Evolutionary conservation across 1,284 basidiomycete species (phyloP).

Genomic region (Albatrellus sp.): DNA sequence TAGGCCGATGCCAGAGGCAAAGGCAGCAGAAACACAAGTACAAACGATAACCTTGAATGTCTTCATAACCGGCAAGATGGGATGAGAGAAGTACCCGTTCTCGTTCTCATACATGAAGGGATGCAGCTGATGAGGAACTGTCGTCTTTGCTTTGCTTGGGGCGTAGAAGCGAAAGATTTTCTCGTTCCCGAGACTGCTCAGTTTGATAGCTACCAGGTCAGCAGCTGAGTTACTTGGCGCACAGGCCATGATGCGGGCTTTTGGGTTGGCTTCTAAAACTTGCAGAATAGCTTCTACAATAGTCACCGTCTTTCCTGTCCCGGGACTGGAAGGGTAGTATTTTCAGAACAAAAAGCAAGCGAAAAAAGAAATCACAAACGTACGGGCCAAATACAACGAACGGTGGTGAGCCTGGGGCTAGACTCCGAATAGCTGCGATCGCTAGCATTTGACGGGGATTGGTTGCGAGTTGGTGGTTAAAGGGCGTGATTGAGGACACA

Average conservation of each 20-base stretch:
- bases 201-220: constrained; percentile 44
- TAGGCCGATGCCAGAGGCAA: constrained; percentile 42
- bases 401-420: constrained; percentile 33
- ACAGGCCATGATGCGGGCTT: constrained; percentile 44
- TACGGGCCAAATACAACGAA: constrained; percentile 61
- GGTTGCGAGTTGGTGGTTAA: constrained; percentile 30
- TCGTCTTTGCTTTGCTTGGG: constrained; percentile 34
- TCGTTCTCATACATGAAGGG: constrained; percentile 26
- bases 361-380: constrained; percentile 17
- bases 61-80: constrained; percentile 26
- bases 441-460: constrained; percentile 45
- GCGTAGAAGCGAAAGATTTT: constrained; percentile 54
- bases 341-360: neutral
- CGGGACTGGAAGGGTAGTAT: constrained; percentile 30
- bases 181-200: constrained; percentile 24
- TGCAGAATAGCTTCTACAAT: constrained; percentile 55
- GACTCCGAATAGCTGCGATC: constrained; percentile 34
- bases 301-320: constrained; percentile 61
- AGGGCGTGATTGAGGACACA: constrained; percentile 13
- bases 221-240: constrained; percentile 55
- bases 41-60: constrained; percentile 43
- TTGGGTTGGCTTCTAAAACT: constrained; percentile 28
- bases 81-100: constrained; percentile 35
- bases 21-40: constrained; percentile 48
- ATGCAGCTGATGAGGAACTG: constrained; percentile 30